Base-by-base conservation (phyloP, 2,329 filamentous ascomycete species). In the Metarhizium brunneum region DNA sequence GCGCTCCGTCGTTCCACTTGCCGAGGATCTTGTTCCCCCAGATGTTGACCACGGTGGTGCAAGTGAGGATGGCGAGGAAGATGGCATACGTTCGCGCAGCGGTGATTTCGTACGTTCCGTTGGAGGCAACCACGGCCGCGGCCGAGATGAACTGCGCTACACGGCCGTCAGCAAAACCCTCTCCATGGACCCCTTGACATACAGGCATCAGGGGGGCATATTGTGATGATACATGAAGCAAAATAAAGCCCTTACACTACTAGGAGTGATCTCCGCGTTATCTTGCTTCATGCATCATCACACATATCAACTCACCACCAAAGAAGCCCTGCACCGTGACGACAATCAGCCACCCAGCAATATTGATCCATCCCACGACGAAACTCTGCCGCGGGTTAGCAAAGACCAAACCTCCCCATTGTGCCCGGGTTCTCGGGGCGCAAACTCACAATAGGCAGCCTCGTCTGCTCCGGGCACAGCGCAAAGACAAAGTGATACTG, bases 401-500 rank as follows among this genome's bases (percentile, higher is more conserved):
- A 25, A 3, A 45, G 16, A 2, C 11, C 16, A 36, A 13, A 36
- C 4, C 1, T 13, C 7, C 35, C 8, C 7, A 36, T 36, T 13
- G 35, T 43, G 4, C n/a, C 2, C 6, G 40, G 16, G 2, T 6
- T 18, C 6, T 6, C 10, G 6, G 40, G 4, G 55, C 53, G 30
- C 57, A 48, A 6, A 43, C 6, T 32, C 4, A 73, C 72, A 65
- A 71, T 67, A 0, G 64, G 54, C 38, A 65, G 70, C 52, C 65
- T 71, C 72, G 73, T 76, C 18, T 59, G 62, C 0, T 71, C 65
- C 2, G 69, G 68, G 32, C 68, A 73, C 8, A 76, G 53, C 0
- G 72, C 71, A 58, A 72, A 73, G 2, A 72, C 71, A 30, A 73
- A 75, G 52, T 76, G 72, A 61, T 76, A 76, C 49, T 77, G 74